Base-by-base conservation (phyloP, 257 asterid genomes). In the Penstemon davidsonii region DNA sequence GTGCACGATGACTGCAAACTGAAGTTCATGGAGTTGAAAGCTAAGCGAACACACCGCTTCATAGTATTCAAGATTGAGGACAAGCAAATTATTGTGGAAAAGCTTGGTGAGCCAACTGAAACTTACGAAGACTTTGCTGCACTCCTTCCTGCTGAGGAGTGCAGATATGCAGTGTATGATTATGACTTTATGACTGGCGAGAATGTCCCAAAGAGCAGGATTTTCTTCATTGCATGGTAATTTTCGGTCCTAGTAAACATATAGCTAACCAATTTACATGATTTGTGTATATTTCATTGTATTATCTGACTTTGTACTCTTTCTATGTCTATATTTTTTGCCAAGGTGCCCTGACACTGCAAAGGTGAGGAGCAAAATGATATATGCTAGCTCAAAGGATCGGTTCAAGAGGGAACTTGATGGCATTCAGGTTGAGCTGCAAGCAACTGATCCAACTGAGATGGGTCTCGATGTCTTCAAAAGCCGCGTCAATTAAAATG, bases 361-460 rank as follows among this genome's bases (percentile, higher is more conserved):
- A 40, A 82, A 60, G 70, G 83, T 82, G 60, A 78, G 86, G 77
- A 79, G 74, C 84, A 82, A 82, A 66, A 82, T 82, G 86, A 82
- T 82, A 49, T 82, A 82, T 36, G 86, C 84, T 4, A 79, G 84
- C 79, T 82, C 82, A 0, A 79, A 82, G 78, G 84, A 79, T 74
- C 79, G 84, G 75, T 82, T 82, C 81, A 81, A 81, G 86, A 78
- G 86, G 71, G 83, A 81, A 71, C 45, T 81, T 4, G 83, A 81
- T 33, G 86, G 86, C 38, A 75, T 81, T 70, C 86, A 82, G 74
- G 74, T 82, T 2, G 84, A 82, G 78, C 74, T 79, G 55, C 86
- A 82, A 70, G 86, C 86, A 3, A 82, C 86, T 3, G 87, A 82
- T 62, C 87, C 84, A 1, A 82, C 84, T 19, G 87, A 82, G 69